Evolutionary conservation across 1,284 basidiomycete species (phyloP).

Genomic region (Athelia psychrophila): DNA sequence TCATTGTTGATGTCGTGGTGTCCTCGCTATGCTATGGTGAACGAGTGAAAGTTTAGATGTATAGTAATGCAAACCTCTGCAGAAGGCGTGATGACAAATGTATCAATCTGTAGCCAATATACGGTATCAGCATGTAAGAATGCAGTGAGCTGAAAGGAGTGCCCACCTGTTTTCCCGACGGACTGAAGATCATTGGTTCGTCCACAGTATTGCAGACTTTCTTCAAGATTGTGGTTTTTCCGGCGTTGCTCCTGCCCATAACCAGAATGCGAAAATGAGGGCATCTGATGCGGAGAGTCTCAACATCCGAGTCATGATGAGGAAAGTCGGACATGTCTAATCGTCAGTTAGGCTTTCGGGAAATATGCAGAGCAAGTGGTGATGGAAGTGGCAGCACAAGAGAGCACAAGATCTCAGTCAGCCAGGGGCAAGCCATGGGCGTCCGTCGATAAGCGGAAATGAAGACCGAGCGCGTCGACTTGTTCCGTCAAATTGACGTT

Average conservation of each 20-base stretch:
- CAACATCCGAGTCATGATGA: too few relatives aligned
- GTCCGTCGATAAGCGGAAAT: too few relatives aligned
- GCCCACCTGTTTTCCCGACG: conserved; percentile 5
- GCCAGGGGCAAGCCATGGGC: too few relatives aligned
- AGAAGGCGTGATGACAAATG: neutral
- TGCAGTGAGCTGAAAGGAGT: too few relatives aligned
- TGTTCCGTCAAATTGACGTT: too few relatives aligned
- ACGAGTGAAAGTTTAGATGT: neutral
- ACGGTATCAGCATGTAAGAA: too few relatives aligned
- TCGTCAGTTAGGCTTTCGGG: too few relatives aligned
- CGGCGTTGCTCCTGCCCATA: conserved; percentile 26
- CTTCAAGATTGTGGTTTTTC: conserved; percentile 26
- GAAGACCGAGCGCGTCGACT: too few relatives aligned
- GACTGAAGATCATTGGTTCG: conserved; percentile 15
- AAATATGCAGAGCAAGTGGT: too few relatives aligned
- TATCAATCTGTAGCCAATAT: neutral
- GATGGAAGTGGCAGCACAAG: too few relatives aligned
- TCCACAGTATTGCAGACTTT: conserved; percentile 21
- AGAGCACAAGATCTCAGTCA: too few relatives aligned
- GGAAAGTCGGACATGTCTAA: too few relatives aligned
- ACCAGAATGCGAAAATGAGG: conserved; percentile 23
- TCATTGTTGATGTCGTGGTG: conserved; percentile 16
- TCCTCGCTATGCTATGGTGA: conserved; percentile 14
- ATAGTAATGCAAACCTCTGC: neutral
- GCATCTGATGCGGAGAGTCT: conserved; percentile 16